These are phyloP conservation scores for Nicotiana sylvestris DNA, from an alignment of 257 asterid species.

Conservation along the genomic window DNA sequence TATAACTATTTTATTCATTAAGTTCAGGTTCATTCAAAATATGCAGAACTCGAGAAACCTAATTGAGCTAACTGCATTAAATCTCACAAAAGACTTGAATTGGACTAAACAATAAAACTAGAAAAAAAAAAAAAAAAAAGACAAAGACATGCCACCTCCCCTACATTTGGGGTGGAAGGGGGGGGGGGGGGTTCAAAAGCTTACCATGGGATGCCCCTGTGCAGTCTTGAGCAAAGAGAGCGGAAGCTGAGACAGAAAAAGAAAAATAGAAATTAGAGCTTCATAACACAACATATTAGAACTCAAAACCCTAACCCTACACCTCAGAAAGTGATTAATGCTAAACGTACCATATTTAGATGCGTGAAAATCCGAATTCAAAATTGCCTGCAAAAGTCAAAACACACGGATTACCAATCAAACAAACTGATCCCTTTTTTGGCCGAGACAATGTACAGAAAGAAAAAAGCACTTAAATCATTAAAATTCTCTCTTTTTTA, in stretches of 20 bases:
- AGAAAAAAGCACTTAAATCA: neutral
- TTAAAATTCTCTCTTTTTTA: neutral
- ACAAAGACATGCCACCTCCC: neutral
- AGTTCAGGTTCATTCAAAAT: neutral
- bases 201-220: slow-evolving; percentile 97
- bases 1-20: neutral
- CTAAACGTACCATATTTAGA: slow-evolving; percentile 10
- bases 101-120: neutral
- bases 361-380: neutral
- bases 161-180: neutral
- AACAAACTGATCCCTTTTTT: neutral
- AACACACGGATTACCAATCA: neutral
- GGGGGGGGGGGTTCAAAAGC: neutral
- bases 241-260: slow-evolving; percentile 57
- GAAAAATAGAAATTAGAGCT: slow-evolving; percentile 5
- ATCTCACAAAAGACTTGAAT: neutral
- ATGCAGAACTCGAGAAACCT: neutral
- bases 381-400: slow-evolving; percentile 2
- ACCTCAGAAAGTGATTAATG: neutral
- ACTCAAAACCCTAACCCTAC: slow-evolving; percentile 8
- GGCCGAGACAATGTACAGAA: neutral
- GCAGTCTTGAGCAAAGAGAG: slow-evolving; percentile 92
- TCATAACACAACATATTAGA: neutral
- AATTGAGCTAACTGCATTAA: neutral
- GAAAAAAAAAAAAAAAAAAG: neutral